phyloP scores from a whole-genome alignment of 2,329 filamentous ascomycete species.

The Ampelomyces quisqualis region DNA sequence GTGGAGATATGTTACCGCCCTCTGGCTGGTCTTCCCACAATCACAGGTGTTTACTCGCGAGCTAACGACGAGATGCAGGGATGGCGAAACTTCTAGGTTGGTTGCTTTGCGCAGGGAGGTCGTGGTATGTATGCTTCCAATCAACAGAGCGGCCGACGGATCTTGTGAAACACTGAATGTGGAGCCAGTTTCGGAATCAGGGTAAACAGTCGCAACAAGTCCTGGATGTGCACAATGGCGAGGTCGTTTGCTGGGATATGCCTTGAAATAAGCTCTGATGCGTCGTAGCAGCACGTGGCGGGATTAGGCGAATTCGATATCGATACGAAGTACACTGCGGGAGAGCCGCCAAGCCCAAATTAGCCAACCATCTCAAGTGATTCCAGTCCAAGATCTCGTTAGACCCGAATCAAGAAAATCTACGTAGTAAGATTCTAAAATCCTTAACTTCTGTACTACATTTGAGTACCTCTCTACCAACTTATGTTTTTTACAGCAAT shows the following conservation, averaged over 20 bases:
- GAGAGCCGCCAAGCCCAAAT: no score
- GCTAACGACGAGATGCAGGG: slow-evolving; percentile 4
- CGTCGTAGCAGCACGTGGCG: slow-evolving; percentile 16
- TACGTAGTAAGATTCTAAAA: no score
- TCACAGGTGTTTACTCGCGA: not conserved
- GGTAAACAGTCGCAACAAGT: not conserved
- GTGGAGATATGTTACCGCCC: not conserved
- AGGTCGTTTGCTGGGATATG: no score
- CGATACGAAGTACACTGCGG: no score
- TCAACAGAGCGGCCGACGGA: slow-evolving; percentile 15
- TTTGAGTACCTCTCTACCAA: no score
- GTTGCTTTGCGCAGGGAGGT: slow-evolving; percentile 16
- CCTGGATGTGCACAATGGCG: not conserved
- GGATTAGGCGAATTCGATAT: slow-evolving; percentile 13
- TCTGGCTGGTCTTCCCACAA: not conserved
- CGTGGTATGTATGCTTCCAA: slow-evolving; percentile 19
- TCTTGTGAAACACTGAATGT: slow-evolving; percentile 20
- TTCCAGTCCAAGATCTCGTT: no score
- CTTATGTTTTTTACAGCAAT: no score
- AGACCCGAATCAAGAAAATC: no score
- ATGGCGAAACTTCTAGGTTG: slow-evolving; percentile 1
- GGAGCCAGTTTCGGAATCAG: slow-evolving; percentile 2
- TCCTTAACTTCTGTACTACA: no score
- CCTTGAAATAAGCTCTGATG: no score
- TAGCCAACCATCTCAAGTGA: no score